phyloP scores from a whole-genome alignment of 2,329 filamentous ascomycete species.

The Fonsecaea erecta region DNA sequence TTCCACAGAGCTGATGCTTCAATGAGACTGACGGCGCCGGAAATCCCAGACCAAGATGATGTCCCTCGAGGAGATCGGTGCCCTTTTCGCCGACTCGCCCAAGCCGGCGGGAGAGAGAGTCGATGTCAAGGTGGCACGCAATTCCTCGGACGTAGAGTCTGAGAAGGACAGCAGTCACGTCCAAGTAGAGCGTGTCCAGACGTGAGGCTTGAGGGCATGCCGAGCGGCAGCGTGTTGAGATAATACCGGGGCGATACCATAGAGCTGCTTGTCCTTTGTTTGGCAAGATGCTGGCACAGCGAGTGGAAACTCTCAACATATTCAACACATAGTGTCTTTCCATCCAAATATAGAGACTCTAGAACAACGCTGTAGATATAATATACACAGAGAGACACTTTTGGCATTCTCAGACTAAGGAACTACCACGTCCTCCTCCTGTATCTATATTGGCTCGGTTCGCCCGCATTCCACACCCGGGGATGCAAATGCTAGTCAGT shows the following conservation, averaged over 20 bases:
- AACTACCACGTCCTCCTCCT: no score
- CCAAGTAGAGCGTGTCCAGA: not conserved
- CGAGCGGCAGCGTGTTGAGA: no score
- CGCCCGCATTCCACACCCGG: not conserved
- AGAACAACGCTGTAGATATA: no score
- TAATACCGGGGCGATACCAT: no score
- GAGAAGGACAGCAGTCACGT: not conserved
- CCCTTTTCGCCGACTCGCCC: not conserved
- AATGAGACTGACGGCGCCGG: not conserved
- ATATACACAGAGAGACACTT: no score
- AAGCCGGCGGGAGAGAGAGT: not conserved
- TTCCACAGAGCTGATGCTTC: not conserved
- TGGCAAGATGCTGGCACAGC: no score
- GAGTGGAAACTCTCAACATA: no score
- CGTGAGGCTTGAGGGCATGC: not conserved
- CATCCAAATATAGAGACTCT: no score
- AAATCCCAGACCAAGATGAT: slow-evolving; percentile 3
- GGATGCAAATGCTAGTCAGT: not conserved
- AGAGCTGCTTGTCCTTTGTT: no score
- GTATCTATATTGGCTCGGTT: no score
- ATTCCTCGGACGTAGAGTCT: not conserved
- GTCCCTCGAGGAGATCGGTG: slow-evolving; percentile 1
- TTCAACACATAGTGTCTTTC: no score
- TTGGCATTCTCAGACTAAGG: no score
- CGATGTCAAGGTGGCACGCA: not conserved